Evolutionary conservation across 2,329 filamentous ascomycete genomes (phyloP).

Genomic region (Plectosphaerella sp.): DNA sequence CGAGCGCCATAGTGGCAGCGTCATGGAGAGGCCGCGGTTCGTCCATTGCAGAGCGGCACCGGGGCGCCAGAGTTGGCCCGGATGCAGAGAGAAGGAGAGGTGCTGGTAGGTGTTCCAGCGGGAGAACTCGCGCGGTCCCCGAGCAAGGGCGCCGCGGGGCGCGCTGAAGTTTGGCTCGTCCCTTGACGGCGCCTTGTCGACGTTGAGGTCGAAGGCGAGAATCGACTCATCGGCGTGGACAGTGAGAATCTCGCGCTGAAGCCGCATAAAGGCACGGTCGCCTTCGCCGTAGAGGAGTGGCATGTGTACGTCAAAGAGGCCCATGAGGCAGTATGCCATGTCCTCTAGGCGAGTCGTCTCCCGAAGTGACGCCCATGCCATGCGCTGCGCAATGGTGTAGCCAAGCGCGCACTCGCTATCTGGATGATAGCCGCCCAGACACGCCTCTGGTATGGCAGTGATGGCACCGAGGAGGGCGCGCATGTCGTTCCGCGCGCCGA

Average conservation of each 20-base stretch:
- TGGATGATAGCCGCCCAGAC: not conserved
- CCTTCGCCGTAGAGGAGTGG: slow-evolving; percentile 23
- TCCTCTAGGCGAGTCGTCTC: slow-evolving; percentile 18
- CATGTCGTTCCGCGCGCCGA: slow-evolving; percentile 6
- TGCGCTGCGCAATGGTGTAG: slow-evolving; percentile 13
- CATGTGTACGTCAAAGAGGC: slow-evolving; percentile 22
- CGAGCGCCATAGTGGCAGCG: not conserved
- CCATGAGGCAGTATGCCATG: slow-evolving; percentile 20
- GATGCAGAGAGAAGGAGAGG: not conserved
- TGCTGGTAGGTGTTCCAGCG: not conserved
- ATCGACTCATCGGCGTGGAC: slow-evolving; percentile 9
- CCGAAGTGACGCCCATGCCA: slow-evolving; percentile 21
- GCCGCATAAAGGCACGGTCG: slow-evolving; percentile 13
- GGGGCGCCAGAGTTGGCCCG: not conserved
- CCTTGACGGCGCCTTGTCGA: slow-evolving; percentile 8
- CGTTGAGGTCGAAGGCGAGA: slow-evolving; percentile 8
- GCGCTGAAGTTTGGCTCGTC: not conserved
- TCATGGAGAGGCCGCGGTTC: slow-evolving; percentile 3
- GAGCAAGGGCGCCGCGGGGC: not conserved
- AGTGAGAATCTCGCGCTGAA: slow-evolving; percentile 19
- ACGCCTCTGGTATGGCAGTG: slow-evolving; percentile 18
- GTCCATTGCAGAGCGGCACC: not conserved
- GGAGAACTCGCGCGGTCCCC: slow-evolving; percentile 1
- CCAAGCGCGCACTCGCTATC: not conserved
- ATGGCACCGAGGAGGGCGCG: slow-evolving; percentile 16